Evolutionary conservation across 495 filamentous ascomycete species (phyloP), one percentile per base, ranked within the genome.

Genomic region (Ascobolus immersus): DNA sequence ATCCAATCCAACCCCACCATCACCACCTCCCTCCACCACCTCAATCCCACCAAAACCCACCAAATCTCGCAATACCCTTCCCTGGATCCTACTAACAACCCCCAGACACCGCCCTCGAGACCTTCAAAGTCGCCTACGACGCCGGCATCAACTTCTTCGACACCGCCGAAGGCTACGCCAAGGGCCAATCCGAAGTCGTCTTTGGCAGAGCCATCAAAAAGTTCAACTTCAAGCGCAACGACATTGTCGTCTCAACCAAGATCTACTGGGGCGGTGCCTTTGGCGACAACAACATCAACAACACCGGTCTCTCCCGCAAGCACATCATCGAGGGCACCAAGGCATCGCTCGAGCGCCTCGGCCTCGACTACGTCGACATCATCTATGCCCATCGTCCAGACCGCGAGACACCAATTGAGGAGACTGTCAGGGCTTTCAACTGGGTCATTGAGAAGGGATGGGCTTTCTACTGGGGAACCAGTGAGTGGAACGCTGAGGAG

Each of bases 401-500:
- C 52, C 58, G 72, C 4, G 57, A 69, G 26, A 86, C 79, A 0
- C 80, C 80, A 2, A 84, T 89, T 60, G 75, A 81, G 48, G 80
- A 91, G 53, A 67, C 67, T 22, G 80, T 89, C 22, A 68, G 78
- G 36, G 79, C 60, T 28, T 89, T 89, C 60, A 84, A 82, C 53
- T 64, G 77, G 47, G 52, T 73, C 20, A 79, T 90, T 42, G 59
- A 71, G 50, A 62, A 62, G 28, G 73, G 77, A 26, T 73, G 79
- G 56, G 69, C 73, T 15, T 72, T 86, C 48, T 86, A 89, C 62
- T 90, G 79, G 80, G 80, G 80, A 21, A 89, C 80, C 1, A 77
- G 72, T 0, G 77, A 84, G 57, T 89, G 79, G 80, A 61, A 59
- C 36, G 77, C 79, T 5, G 67, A 65, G 33, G 76, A 90, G 56